A percentile compares a stretch with the other conserved stretches of the same genome.
Conservation (phyloP, 345 rosid species). For the Brassica cretica region DNA sequence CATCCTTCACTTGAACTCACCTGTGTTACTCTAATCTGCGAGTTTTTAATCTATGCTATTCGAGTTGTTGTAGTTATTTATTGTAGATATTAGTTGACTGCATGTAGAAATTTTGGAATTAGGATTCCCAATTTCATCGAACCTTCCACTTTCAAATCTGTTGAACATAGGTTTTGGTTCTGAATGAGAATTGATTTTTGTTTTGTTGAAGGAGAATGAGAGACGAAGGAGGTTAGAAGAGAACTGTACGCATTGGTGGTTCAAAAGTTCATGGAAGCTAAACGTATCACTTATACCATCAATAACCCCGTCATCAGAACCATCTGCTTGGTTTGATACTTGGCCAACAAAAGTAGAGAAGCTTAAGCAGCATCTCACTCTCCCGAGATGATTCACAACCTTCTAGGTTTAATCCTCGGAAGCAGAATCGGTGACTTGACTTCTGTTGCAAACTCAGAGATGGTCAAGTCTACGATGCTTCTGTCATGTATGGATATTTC, state of each 20-base stretch:
- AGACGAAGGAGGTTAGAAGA: slow-evolving; percentile 78
- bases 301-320: slow-evolving; percentile 52
- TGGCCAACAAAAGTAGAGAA: slow-evolving; percentile 72
- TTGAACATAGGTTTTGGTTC: neutral
- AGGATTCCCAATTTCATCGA: too few relatives aligned
- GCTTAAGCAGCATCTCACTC: slow-evolving; percentile 77
- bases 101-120: too few relatives aligned
- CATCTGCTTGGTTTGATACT: slow-evolving; percentile 59
- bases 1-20: too few relatives aligned
- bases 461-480: slow-evolving; percentile 99
- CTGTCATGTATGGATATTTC: slow-evolving; percentile 96
- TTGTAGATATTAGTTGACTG: too few relatives aligned
- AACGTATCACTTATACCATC: slow-evolving; percentile 73
- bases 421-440: slow-evolving; percentile 58
- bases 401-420: slow-evolving; percentile 75
- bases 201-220: slow-evolving; percentile 77
- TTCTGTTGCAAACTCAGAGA: slow-evolving; percentile 75
- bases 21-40: too few relatives aligned
- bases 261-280: slow-evolving; percentile 88
- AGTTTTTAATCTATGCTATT: too few relatives aligned
- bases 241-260: slow-evolving; percentile 85
- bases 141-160: too few relatives aligned
- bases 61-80: too few relatives aligned
- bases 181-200: slow-evolving; percentile 2
- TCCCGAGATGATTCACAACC: slow-evolving; percentile 93